Evolutionary conservation across 495 filamentous ascomycete species (phyloP).

Genomic region (Wilcoxina mikolae): DNA sequence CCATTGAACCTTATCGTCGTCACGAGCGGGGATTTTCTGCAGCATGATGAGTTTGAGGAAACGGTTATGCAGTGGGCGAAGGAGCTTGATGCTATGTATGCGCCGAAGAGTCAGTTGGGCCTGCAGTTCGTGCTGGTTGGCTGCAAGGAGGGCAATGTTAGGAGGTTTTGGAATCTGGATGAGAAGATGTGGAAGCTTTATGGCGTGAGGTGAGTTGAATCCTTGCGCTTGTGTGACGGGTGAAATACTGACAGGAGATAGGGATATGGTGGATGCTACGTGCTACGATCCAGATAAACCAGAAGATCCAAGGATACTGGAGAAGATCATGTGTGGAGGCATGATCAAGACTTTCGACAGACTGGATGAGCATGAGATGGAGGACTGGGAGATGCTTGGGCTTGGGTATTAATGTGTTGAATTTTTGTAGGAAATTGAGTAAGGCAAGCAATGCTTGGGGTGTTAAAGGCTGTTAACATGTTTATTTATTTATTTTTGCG

Average conservation of each 20-base stretch:
- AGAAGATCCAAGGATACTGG: conserved; percentile 1
- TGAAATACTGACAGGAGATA: not conserved
- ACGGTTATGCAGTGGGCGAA: conserved; percentile 11
- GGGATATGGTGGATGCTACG: conserved; percentile 20
- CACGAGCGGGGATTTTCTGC: conserved; percentile 14
- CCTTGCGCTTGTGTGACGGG: not conserved
- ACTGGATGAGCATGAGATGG: too few species aligned
- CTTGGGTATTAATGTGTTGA: too few species aligned
- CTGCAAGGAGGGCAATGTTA: conserved; percentile 10
- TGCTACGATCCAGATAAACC: conserved; percentile 11
- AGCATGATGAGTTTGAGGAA: conserved; percentile 11
- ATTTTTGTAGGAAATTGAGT: too few species aligned
- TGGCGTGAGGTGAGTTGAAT: conserved; percentile 9
- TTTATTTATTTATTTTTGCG: too few species aligned
- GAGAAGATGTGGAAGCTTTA: conserved; percentile 17
- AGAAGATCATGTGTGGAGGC: conserved; percentile 19
- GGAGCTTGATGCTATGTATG: conserved; percentile 9
- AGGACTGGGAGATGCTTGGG: too few species aligned
- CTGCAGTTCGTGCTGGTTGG: conserved; percentile 25
- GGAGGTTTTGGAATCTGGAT: conserved; percentile 16
- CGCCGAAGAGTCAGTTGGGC: conserved; percentile 19
- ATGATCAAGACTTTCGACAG: not conserved
- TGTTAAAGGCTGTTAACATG: too few species aligned
- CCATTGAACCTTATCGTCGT: conserved; percentile 20
- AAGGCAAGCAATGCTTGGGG: too few species aligned